These are phyloP conservation scores for Kwoniella heveanensis DNA, from an alignment of 768 basidiomycete genomes.

Conservation along the genomic window DNA sequence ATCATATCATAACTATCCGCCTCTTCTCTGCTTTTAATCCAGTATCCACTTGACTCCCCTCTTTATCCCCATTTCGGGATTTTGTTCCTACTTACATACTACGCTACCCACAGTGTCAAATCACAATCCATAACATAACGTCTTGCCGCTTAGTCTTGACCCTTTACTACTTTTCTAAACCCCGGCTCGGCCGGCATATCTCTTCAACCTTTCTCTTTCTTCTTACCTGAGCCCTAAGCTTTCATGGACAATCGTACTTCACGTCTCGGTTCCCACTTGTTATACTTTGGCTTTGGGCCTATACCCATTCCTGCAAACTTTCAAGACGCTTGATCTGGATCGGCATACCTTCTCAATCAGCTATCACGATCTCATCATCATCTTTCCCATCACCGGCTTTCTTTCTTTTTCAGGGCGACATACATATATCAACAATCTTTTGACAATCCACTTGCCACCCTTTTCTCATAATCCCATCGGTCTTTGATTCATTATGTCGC, in stretches of 20 bases:
- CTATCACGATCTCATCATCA: not conserved
- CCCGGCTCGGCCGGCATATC: not conserved
- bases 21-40: no score
- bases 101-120: not conserved
- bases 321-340: no score
- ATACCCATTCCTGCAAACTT: not conserved
- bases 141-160: no score
- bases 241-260: no score
- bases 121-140: not conserved
- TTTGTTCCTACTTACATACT: no score
- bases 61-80: not conserved
- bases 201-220: not conserved
- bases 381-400: not conserved
- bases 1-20: not conserved
- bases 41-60: no score
- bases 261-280: not conserved
- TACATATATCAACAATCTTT: not conserved
- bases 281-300: not conserved
- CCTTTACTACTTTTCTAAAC: not conserved
- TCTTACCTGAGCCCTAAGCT: no score
- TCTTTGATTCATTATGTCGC: conserved; percentile 2
- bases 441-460: conserved; percentile 5
- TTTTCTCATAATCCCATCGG: not conserved
- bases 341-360: no score
- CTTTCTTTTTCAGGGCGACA: not conserved